These are phyloP conservation scores for Pestalotiopsis sp. DNA, from an alignment of 2,329 filamentous ascomycete genomes.

Conservation along the genomic window DNA sequence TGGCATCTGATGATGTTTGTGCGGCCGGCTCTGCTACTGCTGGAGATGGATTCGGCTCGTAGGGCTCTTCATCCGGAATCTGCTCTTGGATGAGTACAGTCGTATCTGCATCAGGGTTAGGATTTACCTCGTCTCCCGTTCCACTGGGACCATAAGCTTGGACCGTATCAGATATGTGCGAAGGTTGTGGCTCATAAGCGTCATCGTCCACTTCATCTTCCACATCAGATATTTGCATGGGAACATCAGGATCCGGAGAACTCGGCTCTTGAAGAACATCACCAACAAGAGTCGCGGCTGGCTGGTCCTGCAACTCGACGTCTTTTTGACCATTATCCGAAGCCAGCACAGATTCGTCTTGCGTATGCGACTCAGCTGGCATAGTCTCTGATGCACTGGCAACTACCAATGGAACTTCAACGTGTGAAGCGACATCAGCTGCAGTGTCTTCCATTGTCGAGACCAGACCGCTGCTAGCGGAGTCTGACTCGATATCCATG, in stretches of 20 bases:
- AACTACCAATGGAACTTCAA: not conserved
- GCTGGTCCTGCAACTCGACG: not conserved
- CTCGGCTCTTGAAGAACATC: not conserved
- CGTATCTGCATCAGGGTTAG: slow-evolving; percentile 9
- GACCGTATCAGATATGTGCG: slow-evolving; percentile 21
- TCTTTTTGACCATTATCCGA: not conserved
- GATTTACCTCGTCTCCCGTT: slow-evolving; percentile 22
- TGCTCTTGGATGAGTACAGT: slow-evolving; percentile 16
- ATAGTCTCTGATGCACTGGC: not conserved
- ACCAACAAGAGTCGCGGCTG: not conserved
- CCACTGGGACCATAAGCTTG: slow-evolving; percentile 13
- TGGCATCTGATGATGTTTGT: slow-evolving; percentile 15
- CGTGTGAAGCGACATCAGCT: not conserved
- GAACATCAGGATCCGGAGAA: slow-evolving; percentile 8
- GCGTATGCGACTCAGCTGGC: not conserved
- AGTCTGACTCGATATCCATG: slow-evolving; percentile 15
- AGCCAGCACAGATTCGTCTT: not conserved
- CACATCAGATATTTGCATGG: slow-evolving; percentile 13
- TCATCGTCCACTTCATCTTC: not conserved
- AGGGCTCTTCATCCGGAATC: slow-evolving; percentile 21
- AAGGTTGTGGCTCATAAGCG: slow-evolving; percentile 11
- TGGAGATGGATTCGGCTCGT: slow-evolving; percentile 23
- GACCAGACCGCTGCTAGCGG: not conserved
- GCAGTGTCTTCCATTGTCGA: not conserved
- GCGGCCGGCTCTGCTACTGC: slow-evolving; percentile 8